These are phyloP conservation scores for Geotrichum europaeum DNA, from an alignment of 1,139 yeast genomes.

Conservation along the genomic window DNA sequence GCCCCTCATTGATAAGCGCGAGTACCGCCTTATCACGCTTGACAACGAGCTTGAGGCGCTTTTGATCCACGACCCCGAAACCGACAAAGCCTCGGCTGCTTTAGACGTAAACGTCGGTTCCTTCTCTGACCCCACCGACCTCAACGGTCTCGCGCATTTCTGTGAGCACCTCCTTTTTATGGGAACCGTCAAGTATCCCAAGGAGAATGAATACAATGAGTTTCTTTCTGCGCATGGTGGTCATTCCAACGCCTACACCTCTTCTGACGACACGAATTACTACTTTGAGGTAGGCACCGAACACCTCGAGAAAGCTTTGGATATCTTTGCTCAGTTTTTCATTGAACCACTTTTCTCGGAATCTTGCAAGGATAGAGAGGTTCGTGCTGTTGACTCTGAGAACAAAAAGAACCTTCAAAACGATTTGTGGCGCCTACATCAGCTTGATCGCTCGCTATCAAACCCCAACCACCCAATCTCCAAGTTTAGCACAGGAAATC, in stretches of 20 bases:
- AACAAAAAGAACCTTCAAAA: conserved; percentile 88
- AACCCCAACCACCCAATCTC: conserved; percentile 66
- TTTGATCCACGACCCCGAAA: conserved; percentile 72
- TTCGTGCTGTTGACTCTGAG: conserved; percentile 92
- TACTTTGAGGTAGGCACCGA: conserved; percentile 78
- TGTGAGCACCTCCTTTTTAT: conserved; percentile 92
- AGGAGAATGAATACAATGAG: conserved; percentile 80
- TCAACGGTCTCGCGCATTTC: conserved; percentile 92
- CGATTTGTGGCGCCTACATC: conserved; percentile 84
- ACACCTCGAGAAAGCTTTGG: conserved; percentile 78
- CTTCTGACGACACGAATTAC: conserved; percentile 85
- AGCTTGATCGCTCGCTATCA: conserved; percentile 68
- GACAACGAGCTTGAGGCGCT: conserved; percentile 67
- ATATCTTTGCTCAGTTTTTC: conserved; percentile 89
- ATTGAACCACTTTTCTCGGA: conserved; percentile 75
- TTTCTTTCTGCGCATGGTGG: conserved; percentile 70
- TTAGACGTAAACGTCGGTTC: conserved; percentile 89
- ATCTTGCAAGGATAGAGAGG: conserved; percentile 83
- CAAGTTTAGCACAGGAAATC: conserved; percentile 71
- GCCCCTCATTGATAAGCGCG: conserved; percentile 56
- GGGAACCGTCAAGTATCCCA: conserved; percentile 94
- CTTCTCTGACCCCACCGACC: conserved; percentile 64
- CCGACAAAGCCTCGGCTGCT: conserved; percentile 92
- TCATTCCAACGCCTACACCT: conserved; percentile 76
- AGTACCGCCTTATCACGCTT: conserved; percentile 61